Conservation (phyloP, 371 early-diverging fungal species). For the Mortierella sp. region DNA sequence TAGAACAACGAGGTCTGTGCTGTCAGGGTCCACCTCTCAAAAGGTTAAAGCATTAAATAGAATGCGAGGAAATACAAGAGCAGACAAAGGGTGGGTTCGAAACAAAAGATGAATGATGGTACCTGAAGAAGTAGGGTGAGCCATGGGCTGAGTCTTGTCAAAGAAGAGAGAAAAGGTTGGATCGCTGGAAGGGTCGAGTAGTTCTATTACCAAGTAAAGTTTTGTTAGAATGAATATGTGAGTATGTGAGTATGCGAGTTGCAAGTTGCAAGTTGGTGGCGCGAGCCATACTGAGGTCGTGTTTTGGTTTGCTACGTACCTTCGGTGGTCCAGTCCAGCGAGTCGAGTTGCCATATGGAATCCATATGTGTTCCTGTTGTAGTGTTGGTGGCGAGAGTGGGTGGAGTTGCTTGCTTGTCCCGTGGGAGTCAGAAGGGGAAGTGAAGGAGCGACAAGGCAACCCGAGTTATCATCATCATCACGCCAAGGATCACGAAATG, state of each 20-base stretch:
- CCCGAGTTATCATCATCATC: background rate
- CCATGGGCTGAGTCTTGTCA: background rate
- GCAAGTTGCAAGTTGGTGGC: background rate
- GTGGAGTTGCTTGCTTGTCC: background rate
- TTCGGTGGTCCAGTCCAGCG: constrained; percentile 3
- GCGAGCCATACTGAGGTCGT: background rate
- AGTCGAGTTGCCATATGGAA: background rate
- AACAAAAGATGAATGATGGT: background rate
- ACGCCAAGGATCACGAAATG: background rate
- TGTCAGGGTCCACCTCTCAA: background rate
- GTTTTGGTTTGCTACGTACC: background rate
- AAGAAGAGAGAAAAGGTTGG: background rate
- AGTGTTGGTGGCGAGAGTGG: background rate
- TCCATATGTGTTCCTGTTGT: background rate
- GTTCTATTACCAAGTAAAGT: background rate
- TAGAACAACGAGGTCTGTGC: background rate
- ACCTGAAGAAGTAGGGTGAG: background rate
- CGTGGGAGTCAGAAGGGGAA: background rate
- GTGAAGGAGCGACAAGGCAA: no score
- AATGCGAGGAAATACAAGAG: background rate
- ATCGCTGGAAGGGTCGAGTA: constrained; percentile 1
- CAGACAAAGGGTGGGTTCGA: background rate
- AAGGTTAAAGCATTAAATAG: background rate
- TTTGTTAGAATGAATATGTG: no score
- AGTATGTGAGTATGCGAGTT: background rate